Conservation (phyloP, 2,329 filamentous ascomycete species). For the Emericellopsis cladophorae region DNA sequence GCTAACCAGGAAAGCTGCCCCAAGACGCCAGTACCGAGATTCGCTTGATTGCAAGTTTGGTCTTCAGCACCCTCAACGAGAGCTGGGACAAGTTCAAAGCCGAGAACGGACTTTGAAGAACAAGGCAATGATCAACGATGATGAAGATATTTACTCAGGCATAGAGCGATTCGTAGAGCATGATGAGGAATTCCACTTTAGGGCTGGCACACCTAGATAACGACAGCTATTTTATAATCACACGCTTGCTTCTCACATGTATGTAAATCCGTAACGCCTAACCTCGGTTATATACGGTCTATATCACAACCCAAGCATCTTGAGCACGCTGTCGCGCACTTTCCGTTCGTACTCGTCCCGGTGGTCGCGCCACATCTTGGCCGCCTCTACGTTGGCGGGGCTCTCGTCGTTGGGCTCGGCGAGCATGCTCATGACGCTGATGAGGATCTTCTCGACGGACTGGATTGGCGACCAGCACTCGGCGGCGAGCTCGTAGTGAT, state of each 20-base stretch:
- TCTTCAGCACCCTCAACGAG: slow-evolving; percentile 59
- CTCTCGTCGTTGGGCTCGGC: slow-evolving; percentile 96
- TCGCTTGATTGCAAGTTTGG: slow-evolving; percentile 49
- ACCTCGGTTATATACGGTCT: too few relatives aligned
- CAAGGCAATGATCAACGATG: slow-evolving; percentile 15
- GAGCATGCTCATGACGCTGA: slow-evolving; percentile 96
- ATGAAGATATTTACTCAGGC: neutral
- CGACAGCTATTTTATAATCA: too few relatives aligned
- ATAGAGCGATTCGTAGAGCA: neutral
- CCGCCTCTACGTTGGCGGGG: slow-evolving; percentile 90
- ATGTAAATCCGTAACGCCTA: too few relatives aligned
- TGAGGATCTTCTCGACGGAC: slow-evolving; percentile 93
- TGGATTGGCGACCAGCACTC: slow-evolving; percentile 97
- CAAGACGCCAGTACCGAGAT: slow-evolving; percentile 54
- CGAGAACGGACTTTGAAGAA: slow-evolving; percentile 43
- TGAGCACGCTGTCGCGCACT: slow-evolving; percentile 71
- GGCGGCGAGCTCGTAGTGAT: slow-evolving; percentile 93
- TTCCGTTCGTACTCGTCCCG: slow-evolving; percentile 73
- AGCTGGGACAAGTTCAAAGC: slow-evolving; percentile 63
- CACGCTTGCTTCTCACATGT: too few relatives aligned
- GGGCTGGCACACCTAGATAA: too few relatives aligned
- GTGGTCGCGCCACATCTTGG: slow-evolving; percentile 88
- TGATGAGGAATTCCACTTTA: too few relatives aligned
- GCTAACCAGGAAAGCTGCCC: slow-evolving; percentile 33
- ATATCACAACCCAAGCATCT: slow-evolving; percentile 57